Evolutionary conservation across 2,329 filamentous ascomycete genomes (phyloP).

Genomic region (Talaromyces sp.): DNA sequence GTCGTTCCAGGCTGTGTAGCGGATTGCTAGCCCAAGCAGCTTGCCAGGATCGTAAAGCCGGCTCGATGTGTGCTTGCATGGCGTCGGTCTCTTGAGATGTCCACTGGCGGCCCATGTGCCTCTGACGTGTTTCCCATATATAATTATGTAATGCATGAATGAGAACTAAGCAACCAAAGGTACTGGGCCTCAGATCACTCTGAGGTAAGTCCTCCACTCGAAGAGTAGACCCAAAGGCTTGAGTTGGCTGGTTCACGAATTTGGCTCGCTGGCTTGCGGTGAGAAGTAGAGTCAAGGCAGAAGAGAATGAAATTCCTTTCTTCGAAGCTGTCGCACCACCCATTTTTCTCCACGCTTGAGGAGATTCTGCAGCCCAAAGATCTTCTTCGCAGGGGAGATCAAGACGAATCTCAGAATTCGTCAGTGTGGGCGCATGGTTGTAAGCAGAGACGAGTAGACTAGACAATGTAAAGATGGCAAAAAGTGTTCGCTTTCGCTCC

Average conservation of each 20-base stretch:
- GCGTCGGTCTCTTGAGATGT: conserved; percentile 88
- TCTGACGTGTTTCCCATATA: conserved; percentile 94
- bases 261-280: conserved; percentile 67
- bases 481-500: conserved; percentile 89
- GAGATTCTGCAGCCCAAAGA: conserved; percentile 77
- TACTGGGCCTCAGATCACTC: conserved; percentile 73
- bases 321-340: conserved; percentile 70
- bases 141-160: conserved; percentile 97
- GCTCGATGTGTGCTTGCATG: conserved; percentile 94
- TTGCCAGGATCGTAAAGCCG: conserved; percentile 91
- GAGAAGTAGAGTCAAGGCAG: conserved; percentile 74
- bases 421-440: conserved; percentile 84
- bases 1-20: conserved; percentile 76
- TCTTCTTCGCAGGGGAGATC: conserved; percentile 92
- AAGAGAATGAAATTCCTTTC: conserved; percentile 73
- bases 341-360: conserved; percentile 74
- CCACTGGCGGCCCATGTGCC: conserved; percentile 85
- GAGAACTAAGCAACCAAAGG: conserved; percentile 84
- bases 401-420: conserved; percentile 87
- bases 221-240: conserved; percentile 46
- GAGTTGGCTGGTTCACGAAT: conserved; percentile 35
- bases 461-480: conserved; percentile 84
- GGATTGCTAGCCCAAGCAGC: conserved; percentile 85
- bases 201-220: conserved; percentile 51
- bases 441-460: conserved; percentile 89